Conservation (phyloP, 2,329 filamentous ascomycete species). For the Botrytis tulipae region DNA sequence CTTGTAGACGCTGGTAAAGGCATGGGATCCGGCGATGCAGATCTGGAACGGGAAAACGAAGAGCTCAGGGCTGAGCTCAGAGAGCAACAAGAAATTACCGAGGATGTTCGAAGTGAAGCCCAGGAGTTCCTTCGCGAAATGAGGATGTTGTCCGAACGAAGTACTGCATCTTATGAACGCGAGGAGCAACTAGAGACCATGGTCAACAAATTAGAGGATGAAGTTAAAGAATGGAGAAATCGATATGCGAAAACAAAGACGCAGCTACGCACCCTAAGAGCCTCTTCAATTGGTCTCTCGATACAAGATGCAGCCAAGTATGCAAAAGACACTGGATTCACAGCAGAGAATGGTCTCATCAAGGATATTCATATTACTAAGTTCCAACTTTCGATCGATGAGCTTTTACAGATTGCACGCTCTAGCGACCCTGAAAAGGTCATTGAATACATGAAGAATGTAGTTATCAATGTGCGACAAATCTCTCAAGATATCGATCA, state of each 20-base stretch:
- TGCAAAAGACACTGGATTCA: conserved; percentile 64
- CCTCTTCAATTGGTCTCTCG: conserved; percentile 73
- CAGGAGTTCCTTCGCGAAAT: conserved; percentile 84
- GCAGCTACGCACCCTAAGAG: conserved; percentile 76
- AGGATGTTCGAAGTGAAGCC: conserved; percentile 83
- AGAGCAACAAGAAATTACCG: conserved; percentile 78
- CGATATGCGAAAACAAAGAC: conserved; percentile 87
- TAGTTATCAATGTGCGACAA: conserved; percentile 76
- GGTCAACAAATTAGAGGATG: conserved; percentile 73
- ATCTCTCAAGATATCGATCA: conserved; percentile 80
- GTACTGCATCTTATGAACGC: conserved; percentile 73
- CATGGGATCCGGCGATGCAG: conserved; percentile 44
- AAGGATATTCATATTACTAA: conserved; percentile 92
- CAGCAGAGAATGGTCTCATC: conserved; percentile 71
- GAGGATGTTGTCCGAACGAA: conserved; percentile 79
- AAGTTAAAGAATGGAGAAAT: conserved; percentile 86
- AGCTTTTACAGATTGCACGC: conserved; percentile 76
- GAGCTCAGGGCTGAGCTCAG: conserved; percentile 62
- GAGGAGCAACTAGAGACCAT: conserved; percentile 76
- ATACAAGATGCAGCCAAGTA: conserved; percentile 68
- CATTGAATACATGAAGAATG: conserved; percentile 81
- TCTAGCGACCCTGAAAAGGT: conserved; percentile 70
- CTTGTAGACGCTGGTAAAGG: conserved; percentile 33
- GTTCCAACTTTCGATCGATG: conserved; percentile 92
- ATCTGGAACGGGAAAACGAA: conserved; percentile 64